These are phyloP conservation scores for Chaetomium olivaceum DNA, from an alignment of 2,329 filamentous ascomycete species.

Conservation along the genomic window DNA sequence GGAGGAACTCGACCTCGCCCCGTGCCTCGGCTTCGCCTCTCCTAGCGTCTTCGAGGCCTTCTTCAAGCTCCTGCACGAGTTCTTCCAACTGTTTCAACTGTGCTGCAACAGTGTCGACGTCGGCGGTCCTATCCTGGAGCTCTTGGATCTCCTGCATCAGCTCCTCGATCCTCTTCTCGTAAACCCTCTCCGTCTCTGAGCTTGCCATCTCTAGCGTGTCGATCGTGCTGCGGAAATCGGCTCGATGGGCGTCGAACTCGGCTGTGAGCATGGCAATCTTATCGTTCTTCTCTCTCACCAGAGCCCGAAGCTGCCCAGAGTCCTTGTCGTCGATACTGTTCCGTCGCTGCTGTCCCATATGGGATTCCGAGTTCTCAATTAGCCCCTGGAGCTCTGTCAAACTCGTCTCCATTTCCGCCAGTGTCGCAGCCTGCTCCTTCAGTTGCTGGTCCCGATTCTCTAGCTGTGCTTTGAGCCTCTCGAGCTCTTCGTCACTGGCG, in stretches of 20 bases:
- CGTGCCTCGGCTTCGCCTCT: slow-evolving; percentile 93
- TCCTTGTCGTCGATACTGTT: slow-evolving; percentile 68
- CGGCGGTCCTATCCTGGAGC: slow-evolving; percentile 76
- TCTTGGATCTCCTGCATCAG: slow-evolving; percentile 81
- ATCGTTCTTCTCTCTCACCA: slow-evolving; percentile 93
- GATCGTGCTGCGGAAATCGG: slow-evolving; percentile 94
- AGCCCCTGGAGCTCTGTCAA: slow-evolving; percentile 74
- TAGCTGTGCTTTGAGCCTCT: slow-evolving; percentile 70
- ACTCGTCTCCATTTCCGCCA: slow-evolving; percentile 88
- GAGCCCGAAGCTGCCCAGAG: slow-evolving; percentile 71
- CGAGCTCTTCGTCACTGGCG: slow-evolving; percentile 68
- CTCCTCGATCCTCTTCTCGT: slow-evolving; percentile 88
- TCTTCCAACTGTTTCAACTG: slow-evolving; percentile 96
- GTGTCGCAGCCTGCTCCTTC: slow-evolving; percentile 78
- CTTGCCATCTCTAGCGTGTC: slow-evolving; percentile 95
- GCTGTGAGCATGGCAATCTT: slow-evolving; percentile 90
- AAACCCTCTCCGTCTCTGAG: slow-evolving; percentile 92
- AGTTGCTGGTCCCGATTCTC: slow-evolving; percentile 84
- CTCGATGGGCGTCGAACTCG: slow-evolving; percentile 91
- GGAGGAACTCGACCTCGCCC: slow-evolving; percentile 91
- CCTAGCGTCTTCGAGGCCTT: slow-evolving; percentile 91
- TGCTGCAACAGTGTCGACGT: slow-evolving; percentile 85
- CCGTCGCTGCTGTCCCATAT: slow-evolving; percentile 39
- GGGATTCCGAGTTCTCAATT: slow-evolving; percentile 59
- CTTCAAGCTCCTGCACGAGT: slow-evolving; percentile 92